Evolutionary conservation across 305 asterid species (phyloP).

Genomic region (Fraxinus ornus): DNA sequence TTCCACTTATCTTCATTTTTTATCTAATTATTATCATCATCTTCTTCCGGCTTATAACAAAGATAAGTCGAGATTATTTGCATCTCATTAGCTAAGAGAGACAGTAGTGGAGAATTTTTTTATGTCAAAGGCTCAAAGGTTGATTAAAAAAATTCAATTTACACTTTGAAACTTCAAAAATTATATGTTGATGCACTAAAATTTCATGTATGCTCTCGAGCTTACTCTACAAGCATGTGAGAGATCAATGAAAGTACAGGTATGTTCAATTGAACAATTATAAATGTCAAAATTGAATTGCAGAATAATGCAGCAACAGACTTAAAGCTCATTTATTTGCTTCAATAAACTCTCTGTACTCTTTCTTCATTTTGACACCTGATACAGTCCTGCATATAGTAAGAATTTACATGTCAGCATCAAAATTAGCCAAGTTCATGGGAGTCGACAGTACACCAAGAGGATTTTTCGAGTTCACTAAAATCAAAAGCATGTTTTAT

Average conservation of each 20-base stretch:
- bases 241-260: background rate
- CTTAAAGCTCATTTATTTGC: slow-evolving; percentile 33
- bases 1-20: background rate
- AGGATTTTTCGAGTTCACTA: background rate
- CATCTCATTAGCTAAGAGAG: background rate
- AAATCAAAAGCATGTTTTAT: background rate
- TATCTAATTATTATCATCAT: background rate
- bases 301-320: background rate
- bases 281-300: background rate
- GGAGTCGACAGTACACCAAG: background rate
- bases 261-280: background rate
- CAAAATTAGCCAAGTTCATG: background rate
- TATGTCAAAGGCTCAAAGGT: background rate
- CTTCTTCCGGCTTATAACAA: background rate
- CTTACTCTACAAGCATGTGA: background rate
- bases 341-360: slow-evolving; percentile 62
- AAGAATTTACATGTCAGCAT: slow-evolving; percentile 3
- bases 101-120: background rate
- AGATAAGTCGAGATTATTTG: background rate
- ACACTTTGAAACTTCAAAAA: background rate
- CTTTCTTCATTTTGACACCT: slow-evolving; percentile 80
- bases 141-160: background rate
- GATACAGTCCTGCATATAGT: slow-evolving; percentile 65
- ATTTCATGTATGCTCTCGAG: background rate
- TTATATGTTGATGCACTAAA: background rate